Evolutionary conservation across 2,329 filamentous ascomycete genomes (phyloP), one percentile per base, ranked within the genome.

Genomic region (Sordariomycetes sp.): DNA sequence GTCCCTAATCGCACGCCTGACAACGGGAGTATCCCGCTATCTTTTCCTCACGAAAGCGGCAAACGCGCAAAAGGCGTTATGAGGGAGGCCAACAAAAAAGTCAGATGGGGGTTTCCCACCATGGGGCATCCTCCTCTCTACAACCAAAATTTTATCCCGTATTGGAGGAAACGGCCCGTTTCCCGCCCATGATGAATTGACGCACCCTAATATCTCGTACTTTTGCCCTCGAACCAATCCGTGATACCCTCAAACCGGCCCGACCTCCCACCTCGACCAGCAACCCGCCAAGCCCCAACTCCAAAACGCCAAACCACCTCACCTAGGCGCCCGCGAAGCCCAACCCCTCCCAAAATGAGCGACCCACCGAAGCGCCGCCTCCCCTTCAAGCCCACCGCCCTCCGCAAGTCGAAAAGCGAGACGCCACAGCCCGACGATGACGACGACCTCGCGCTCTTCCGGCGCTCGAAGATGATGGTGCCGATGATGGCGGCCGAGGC

Each of bases 341-440:
- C n/a, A 50, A 42, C 15, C 10, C 10, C 51, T 17, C 51, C n/a
- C 25, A 32, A 15, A 15, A 56, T 56, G 55, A 28, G 45, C 48
- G 55, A 56, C 10, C n/a, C 57, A 1, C 35, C 50, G 50, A 69
- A 68, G 57, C 72, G 72, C 63, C 72, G 69, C 59, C 70, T 78
- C 1, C 76, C 76, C 0, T 78, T 78, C 65, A 78, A 78, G 60
- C 74, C 74, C 13, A 78, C 75, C 2, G 74, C 70, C 22, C 65
- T 73, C 60, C 72, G 69, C 52, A 67, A 65, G 45, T 64, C 64
- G 51, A 63, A 66, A 1, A 61, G 60, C 25, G 64, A 69, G 1
- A 62, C 20, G 58, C 56, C 52, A 55, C 42, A 24, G 5, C 57
- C 53, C 56, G 57, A 62, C 28, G 60, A 62, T 50, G 42, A 54